Base-by-base conservation (phyloP, 2,329 filamentous ascomycete species). In the Hawksworthiomyces lignivorus region DNA sequence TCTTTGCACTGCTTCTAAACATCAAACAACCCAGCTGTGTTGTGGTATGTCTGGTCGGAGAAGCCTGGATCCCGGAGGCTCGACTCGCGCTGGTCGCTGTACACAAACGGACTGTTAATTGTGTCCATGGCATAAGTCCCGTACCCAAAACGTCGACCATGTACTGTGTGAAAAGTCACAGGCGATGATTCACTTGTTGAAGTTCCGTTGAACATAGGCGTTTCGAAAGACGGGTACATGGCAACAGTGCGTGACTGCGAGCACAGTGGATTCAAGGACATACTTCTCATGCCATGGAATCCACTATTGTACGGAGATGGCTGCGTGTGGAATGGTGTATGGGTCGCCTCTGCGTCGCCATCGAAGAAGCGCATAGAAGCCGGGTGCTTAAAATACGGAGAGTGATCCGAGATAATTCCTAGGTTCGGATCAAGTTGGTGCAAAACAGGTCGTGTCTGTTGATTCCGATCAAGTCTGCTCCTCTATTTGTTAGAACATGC, bases 181-280 rank as follows among this genome's bases (percentile, higher is more conserved):
- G 52, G 34, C 1, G 43, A 18, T 2, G 50, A 24, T 31, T 58
- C 58, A 8, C 45, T 34, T 5, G 54, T 51, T 8, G 12, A 12
- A 26, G n/a, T 34, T 15, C 19, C 21, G 19, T 20, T 21, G 26
- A 45, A 47, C 30, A 50, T 39, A 2, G 41, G 41, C 18, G 19
- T 35, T n/a, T 61, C 56, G 15, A 57, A 53, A n/a, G 53, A 52
- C 11, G 51, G 51, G 43, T 56, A 58, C 26, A 48, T 45, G 11
- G 21, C 28, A 3, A 19, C 21, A n/a, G 10, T 42, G 1, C 48
- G 40, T 3, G 43, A 34, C 22, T 52, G 50, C 2, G 46, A 27
- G 21, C 31, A 42, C 4, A 50, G 22, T 1, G 36, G 26, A 10
- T 30, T 40, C 15, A 48, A 27, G 5, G 42, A 31, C 19, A 8